phyloP scores from a whole-genome alignment of 345 rosid species.

The Cardamine chenopodiifolia region DNA sequence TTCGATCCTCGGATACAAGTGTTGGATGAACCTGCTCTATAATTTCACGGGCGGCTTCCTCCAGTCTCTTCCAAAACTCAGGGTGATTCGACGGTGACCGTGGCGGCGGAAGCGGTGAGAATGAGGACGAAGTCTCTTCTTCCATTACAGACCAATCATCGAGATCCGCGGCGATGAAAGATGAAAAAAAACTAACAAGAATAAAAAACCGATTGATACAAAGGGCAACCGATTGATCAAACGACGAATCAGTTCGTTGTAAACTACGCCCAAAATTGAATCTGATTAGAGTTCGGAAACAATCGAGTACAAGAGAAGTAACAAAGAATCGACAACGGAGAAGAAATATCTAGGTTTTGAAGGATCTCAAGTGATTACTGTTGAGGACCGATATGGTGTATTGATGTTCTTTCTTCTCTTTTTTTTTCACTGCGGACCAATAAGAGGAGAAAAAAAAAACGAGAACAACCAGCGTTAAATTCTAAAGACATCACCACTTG shows the following conservation, averaged over 20 bases:
- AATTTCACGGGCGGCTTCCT: conserved; percentile 66
- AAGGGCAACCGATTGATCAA: conserved; percentile 33
- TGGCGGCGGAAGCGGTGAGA: conserved; percentile 41
- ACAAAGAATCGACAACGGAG: conserved; percentile 12
- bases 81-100: conserved; percentile 42
- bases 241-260: conserved; percentile 22
- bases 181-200: not conserved
- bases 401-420: conserved; percentile 25
- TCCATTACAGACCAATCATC: conserved; percentile 57
- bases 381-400: conserved; percentile 28
- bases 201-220: conserved; percentile 16
- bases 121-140: conserved; percentile 53
- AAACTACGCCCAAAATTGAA: conserved; percentile 28
- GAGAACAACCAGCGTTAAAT: conserved; percentile 15
- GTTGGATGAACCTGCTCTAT: conserved; percentile 73
- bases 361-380: conserved; percentile 42
- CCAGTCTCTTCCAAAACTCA: conserved; percentile 60
- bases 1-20: conserved; percentile 63
- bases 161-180: conserved; percentile 71
- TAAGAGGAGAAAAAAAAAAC: not conserved
- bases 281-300: conserved; percentile 9
- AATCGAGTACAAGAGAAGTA: conserved; percentile 5
- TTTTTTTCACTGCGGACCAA: conserved; percentile 8
- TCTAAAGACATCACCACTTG: conserved; percentile 15
- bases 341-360: conserved; percentile 28